These are phyloP conservation scores for Fusarium nematophilum DNA, from an alignment of 2,329 filamentous ascomycete genomes.

Conservation along the genomic window DNA sequence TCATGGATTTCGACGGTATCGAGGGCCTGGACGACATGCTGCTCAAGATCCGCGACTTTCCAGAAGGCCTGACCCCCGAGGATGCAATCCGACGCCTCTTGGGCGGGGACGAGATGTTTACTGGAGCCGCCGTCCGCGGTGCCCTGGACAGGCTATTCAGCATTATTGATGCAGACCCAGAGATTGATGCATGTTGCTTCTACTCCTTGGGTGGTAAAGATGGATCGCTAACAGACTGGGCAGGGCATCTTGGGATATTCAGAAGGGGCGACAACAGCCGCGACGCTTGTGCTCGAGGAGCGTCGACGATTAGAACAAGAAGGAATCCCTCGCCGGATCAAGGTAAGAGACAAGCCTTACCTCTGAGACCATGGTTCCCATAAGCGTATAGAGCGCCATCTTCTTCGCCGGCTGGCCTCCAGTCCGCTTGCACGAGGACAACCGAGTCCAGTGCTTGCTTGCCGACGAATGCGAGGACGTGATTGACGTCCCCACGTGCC, in stretches of 20 bases:
- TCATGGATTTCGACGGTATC: slow-evolving; percentile 61
- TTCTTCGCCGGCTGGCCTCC: slow-evolving; percentile 68
- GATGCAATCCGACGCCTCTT: slow-evolving; percentile 66
- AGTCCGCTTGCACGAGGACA: slow-evolving; percentile 51
- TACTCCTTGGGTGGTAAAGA: too few relatives aligned
- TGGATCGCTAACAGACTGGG: too few relatives aligned
- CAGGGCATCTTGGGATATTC: slow-evolving; percentile 69
- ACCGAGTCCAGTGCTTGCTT: slow-evolving; percentile 57
- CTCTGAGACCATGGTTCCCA: too few relatives aligned
- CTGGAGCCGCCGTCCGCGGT: slow-evolving; percentile 17
- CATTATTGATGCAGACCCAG: slow-evolving; percentile 56
- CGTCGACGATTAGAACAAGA: slow-evolving; percentile 49
- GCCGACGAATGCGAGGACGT: slow-evolving; percentile 60
- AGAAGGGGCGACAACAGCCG: slow-evolving; percentile 68
- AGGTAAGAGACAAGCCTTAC: slow-evolving; percentile 45
- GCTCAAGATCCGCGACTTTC: slow-evolving; percentile 65
- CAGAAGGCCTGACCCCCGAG: slow-evolving; percentile 62
- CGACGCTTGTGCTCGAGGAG: slow-evolving; percentile 64
- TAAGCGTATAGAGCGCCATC: slow-evolving; percentile 59
- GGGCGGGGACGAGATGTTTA: slow-evolving; percentile 44
- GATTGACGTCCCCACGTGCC: slow-evolving; percentile 64
- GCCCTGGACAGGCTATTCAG: slow-evolving; percentile 49
- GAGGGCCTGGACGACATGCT: slow-evolving; percentile 59
- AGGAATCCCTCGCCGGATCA: slow-evolving; percentile 50
- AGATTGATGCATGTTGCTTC: slow-evolving; percentile 44